A percentile compares a stretch with the other conserved stretches of the same genome.
Evolutionary conservation across 2,329 filamentous ascomycete genomes (phyloP).

Genomic region (Fusarium neocosmosporiellum): DNA sequence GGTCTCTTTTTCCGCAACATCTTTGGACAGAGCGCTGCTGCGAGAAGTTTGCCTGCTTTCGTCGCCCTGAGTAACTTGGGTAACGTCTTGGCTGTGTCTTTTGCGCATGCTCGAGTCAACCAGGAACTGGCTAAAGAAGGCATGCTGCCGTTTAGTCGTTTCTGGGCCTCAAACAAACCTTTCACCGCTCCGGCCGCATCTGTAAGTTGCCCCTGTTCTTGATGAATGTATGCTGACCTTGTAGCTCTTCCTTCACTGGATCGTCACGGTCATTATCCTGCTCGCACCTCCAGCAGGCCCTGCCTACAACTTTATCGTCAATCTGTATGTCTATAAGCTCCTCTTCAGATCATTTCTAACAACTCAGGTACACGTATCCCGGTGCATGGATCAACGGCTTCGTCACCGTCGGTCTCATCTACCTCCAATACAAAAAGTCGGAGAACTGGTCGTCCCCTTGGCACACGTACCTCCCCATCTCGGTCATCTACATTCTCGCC

Average conservation of each 20-base stretch:
- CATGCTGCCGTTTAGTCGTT: slow-evolving; percentile 71
- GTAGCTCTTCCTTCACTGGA: slow-evolving; percentile 71
- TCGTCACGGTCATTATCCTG: slow-evolving; percentile 73
- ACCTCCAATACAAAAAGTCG: slow-evolving; percentile 60
- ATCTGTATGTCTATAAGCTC: slow-evolving; percentile 50
- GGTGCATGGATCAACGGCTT: slow-evolving; percentile 65
- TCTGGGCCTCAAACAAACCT: slow-evolving; percentile 77
- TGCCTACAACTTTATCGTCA: slow-evolving; percentile 75
- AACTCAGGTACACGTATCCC: slow-evolving; percentile 58
- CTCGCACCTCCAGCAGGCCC: slow-evolving; percentile 74
- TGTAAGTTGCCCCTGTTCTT: slow-evolving; percentile 45
- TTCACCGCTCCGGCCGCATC: slow-evolving; percentile 72
- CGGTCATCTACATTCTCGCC: slow-evolving; percentile 60
- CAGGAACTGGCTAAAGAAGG: slow-evolving; percentile 78
- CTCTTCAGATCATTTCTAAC: slow-evolving; percentile 12
- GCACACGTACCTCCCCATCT: slow-evolving; percentile 61
- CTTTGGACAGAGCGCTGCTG: slow-evolving; percentile 66
- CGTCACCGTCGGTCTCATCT: slow-evolving; percentile 62
- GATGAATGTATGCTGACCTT: slow-evolving; percentile 10
- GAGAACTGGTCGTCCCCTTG: slow-evolving; percentile 66
- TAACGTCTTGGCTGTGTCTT: slow-evolving; percentile 71
- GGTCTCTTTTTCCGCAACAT: slow-evolving; percentile 71
- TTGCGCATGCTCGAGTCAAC: slow-evolving; percentile 68
- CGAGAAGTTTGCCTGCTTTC: slow-evolving; percentile 62
- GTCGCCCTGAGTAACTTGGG: slow-evolving; percentile 71